Percentiles rank a stretch among this genome's conserved stretches.
These are phyloP conservation scores for Lactarius quietus DNA, from an alignment of 768 basidiomycete species.

Conservation along the genomic window DNA sequence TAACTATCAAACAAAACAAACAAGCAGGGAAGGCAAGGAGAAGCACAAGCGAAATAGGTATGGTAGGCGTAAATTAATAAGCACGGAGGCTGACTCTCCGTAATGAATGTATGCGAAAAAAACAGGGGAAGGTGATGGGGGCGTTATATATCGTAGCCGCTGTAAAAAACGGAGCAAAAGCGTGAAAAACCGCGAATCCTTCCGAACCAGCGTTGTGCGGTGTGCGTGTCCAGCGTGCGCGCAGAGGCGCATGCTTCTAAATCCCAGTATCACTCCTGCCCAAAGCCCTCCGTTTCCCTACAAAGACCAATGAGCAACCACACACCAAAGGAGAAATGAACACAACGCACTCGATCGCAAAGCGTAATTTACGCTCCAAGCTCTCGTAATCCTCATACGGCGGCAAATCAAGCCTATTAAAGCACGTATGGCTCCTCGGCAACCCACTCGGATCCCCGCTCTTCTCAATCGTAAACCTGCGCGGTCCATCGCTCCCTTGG, in stretches of 20 bases:
- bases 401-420: conserved; percentile 85
- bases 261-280: conserved; percentile 30
- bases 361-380: conserved; percentile 79
- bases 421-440: conserved; percentile 91
- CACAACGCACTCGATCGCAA: conserved; percentile 71
- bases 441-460: conserved; percentile 84
- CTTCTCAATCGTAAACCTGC: conserved; percentile 94
- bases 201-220: not conserved
- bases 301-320: not conserved
- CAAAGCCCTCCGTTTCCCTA: conserved; percentile 79
- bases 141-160: not conserved
- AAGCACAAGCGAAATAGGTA: no score
- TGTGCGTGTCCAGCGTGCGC: not conserved
- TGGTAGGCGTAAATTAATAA: no score
- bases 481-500: conserved; percentile 89
- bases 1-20: no score
- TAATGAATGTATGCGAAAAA: not conserved
- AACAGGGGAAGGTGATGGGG: not conserved
- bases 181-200: not conserved
- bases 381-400: conserved; percentile 87
- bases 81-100: not conserved
- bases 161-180: no score
- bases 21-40: no score
- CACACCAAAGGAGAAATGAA: conserved; percentile 7
- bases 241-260: not conserved